phyloP scores from a whole-genome alignment of 116 monocot species.

The Phalaenopsis hybrid region DNA sequence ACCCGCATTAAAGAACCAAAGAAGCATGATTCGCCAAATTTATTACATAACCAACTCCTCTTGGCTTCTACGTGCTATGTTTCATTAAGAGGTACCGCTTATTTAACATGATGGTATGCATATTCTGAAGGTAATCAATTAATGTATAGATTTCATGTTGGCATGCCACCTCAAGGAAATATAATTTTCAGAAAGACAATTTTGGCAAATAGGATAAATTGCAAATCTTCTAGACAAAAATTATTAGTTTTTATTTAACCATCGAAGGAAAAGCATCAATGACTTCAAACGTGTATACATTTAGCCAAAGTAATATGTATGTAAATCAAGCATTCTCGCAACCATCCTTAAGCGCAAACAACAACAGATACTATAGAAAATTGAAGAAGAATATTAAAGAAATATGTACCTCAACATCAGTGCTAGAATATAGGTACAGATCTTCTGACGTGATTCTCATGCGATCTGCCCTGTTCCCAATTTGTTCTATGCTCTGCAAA shows the following conservation, averaged over 20 bases:
- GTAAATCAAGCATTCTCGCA: background rate
- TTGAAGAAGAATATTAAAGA: conserved; percentile 7
- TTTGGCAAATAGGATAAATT: background rate
- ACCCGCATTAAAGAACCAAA: background rate
- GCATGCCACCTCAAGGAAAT: background rate
- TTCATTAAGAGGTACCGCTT: background rate
- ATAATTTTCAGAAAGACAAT: background rate
- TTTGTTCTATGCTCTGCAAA: conserved; percentile 90
- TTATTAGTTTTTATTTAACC: background rate
- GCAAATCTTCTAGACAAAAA: background rate
- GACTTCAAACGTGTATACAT: background rate
- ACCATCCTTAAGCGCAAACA: background rate
- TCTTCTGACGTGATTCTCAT: conserved; percentile 61
- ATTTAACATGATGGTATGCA: background rate
- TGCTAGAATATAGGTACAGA: conserved; percentile 85
- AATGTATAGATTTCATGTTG: background rate
- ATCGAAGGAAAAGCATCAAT: background rate
- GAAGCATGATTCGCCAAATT: background rate
- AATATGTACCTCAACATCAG: conserved; percentile 70
- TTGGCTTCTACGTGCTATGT: background rate
- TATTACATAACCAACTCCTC: background rate
- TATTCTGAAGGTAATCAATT: background rate
- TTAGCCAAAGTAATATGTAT: background rate
- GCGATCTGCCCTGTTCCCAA: conserved; percentile 85
- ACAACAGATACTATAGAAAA: background rate